Percentiles rank a stretch among this genome's conserved stretches.
Conservation (phyloP, 2,329 filamentous ascomycete genomes). For the Uncinocarpus reesii region DNA sequence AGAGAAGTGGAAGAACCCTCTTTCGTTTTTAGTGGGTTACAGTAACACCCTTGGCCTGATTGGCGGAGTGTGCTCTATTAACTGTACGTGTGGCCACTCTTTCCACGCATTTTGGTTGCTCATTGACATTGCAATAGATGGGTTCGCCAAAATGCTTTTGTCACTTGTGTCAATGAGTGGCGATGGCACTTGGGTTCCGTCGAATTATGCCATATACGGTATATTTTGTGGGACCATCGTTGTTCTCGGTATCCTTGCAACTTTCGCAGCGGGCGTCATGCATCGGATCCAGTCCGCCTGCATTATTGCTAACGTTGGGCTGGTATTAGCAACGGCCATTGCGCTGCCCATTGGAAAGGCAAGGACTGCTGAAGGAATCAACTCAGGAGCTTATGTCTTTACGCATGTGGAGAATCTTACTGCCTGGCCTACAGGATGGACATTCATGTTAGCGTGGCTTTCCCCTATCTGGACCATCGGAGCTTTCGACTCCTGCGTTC, state of each 20-base stretch:
- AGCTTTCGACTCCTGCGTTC: constrained; percentile 48
- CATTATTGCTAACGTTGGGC: constrained; percentile 46
- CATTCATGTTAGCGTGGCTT: constrained; percentile 52
- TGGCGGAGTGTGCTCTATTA: constrained; percentile 53
- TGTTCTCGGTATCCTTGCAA: constrained; percentile 46
- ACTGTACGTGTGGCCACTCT: constrained; percentile 33
- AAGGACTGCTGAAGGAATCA: constrained; percentile 19
- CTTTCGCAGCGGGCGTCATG: constrained; percentile 47
- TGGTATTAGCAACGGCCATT: constrained; percentile 48
- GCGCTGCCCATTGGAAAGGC: constrained; percentile 45
- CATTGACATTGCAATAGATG: constrained; percentile 22
- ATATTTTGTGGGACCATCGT: constrained; percentile 48
- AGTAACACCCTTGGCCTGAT: constrained; percentile 52
- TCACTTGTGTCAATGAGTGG: constrained; percentile 49
- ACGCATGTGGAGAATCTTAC: constrained; percentile 48
- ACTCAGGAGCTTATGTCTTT: constrained; percentile 44
- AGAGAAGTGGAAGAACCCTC: constrained; percentile 45
- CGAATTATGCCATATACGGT: constrained; percentile 47
- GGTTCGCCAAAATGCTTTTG: constrained; percentile 49
- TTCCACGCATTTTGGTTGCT: constrained; percentile 14
- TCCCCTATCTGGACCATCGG: constrained; percentile 51
- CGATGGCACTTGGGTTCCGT: constrained; percentile 48
- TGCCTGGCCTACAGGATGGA: constrained; percentile 48
- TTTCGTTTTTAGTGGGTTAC: constrained; percentile 53
- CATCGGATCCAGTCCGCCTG: constrained; percentile 49